Conservation (phyloP, 257 asterid genomes). For the Rauvolfia tetraphylla region DNA sequence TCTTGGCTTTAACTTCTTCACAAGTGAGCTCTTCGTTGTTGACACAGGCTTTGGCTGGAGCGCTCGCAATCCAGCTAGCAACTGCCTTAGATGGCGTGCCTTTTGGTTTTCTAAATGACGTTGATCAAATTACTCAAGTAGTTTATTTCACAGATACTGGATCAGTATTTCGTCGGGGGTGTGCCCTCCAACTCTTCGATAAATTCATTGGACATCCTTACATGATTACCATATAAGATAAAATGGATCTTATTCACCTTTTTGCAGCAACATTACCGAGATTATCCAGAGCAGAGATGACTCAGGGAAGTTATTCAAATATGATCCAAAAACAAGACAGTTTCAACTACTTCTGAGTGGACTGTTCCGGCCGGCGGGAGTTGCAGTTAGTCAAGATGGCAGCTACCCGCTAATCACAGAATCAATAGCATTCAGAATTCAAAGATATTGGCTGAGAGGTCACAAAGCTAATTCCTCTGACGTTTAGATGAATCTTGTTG, state of each 20-base stretch:
- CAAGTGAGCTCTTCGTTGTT: slow-evolving; percentile 33
- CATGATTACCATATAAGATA: too few species aligned
- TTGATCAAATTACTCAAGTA: slow-evolving; percentile 28
- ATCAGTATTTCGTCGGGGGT: slow-evolving; percentile 17
- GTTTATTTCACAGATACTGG: slow-evolving; percentile 48
- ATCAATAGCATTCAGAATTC: slow-evolving; percentile 26
- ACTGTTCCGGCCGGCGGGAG: slow-evolving; percentile 39
- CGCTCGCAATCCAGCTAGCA: slow-evolving; percentile 25
- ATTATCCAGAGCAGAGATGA: slow-evolving; percentile 29
- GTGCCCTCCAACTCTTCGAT: not conserved
- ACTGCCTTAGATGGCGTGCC: slow-evolving; percentile 23
- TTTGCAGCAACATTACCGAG: slow-evolving; percentile 14
- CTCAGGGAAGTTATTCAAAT: slow-evolving; percentile 42
- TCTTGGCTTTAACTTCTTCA: slow-evolving; percentile 35
- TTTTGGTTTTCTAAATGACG: slow-evolving; percentile 26
- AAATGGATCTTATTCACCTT: not conserved
- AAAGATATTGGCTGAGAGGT: slow-evolving; percentile 41
- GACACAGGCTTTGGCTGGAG: slow-evolving; percentile 48
- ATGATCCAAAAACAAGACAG: slow-evolving; percentile 28
- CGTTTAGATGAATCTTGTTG: slow-evolving; percentile 26
- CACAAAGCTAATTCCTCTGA: slow-evolving; percentile 33
- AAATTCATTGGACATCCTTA: too few species aligned
- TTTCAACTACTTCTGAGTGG: slow-evolving; percentile 28
- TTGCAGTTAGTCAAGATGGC: slow-evolving; percentile 37
- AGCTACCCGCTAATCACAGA: slow-evolving; percentile 36